Evolutionary conservation across 2,329 filamentous ascomycete species (phyloP).

Genomic region (Ustulina deusta): DNA sequence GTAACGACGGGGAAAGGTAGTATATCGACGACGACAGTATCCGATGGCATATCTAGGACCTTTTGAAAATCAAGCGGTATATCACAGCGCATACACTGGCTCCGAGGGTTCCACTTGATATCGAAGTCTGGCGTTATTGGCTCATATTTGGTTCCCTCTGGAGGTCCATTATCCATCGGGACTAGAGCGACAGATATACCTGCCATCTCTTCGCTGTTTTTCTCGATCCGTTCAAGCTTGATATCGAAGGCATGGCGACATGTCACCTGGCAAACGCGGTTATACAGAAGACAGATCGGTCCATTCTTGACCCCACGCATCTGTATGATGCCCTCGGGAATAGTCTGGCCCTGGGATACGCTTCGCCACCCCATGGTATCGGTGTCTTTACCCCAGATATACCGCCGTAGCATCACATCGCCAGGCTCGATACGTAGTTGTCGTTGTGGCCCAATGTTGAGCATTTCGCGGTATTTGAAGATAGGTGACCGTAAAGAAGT

Average conservation of each 20-base stretch:
- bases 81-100: background rate
- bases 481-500: background rate
- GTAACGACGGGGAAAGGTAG: slow-evolving; percentile 18
- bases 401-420: slow-evolving; percentile 24
- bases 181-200: slow-evolving; percentile 11
- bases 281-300: slow-evolving; percentile 12
- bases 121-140: slow-evolving; percentile 19
- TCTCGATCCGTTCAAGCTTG: slow-evolving; percentile 14
- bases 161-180: slow-evolving; percentile 12
- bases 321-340: slow-evolving; percentile 14
- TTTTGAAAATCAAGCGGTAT: slow-evolving; percentile 1
- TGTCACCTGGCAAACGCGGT: slow-evolving; percentile 5
- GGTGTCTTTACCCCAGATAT: slow-evolving; percentile 17
- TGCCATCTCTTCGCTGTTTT: background rate
- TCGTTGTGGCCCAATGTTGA: slow-evolving; percentile 18
- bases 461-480: slow-evolving; percentile 16
- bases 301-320: slow-evolving; percentile 16
- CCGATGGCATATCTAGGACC: slow-evolving; percentile 7
- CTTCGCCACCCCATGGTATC: background rate
- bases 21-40: slow-evolving; percentile 7
- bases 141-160: background rate
- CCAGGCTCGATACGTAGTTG: slow-evolving; percentile 14
- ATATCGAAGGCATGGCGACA: slow-evolving; percentile 16
- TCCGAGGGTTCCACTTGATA: slow-evolving; percentile 11
- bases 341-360: background rate